Base-by-base conservation (phyloP, 495 filamentous ascomycete species). In the Podospora conica region DNA sequence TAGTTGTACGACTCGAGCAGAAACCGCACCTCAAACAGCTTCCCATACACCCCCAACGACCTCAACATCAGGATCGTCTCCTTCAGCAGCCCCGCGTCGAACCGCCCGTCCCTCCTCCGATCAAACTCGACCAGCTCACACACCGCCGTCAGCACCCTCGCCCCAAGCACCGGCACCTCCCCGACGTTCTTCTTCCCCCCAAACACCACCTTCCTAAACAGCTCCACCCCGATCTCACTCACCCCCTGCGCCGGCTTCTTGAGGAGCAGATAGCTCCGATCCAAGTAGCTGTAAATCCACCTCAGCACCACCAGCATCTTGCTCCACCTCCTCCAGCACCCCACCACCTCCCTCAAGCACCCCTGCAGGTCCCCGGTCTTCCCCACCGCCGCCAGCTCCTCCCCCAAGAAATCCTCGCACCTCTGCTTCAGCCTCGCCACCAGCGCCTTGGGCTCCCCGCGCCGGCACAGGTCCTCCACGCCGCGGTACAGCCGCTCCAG, bases 241-340 rank as follows among this genome's bases (percentile, higher is more conserved):
- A 90, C 77, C 58, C 78, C 75, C 65, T 78, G 80, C 33, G 68
- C 61, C 9, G 73, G 24, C 58, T 59, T 59, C 58, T 40, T 59
- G 2, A 33, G 53, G 24, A 97, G 79, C 22, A 98, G 84, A 73
- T 91, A 97, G 5, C 92, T 91, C 65, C 95, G 87, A 71, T 98
- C 94, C 63, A 98, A 82, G 68, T 93, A 97, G 72, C 90, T 93
- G 79, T 96, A 98, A 29, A 97, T 88, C 66, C 87, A 92, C 63
- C 91, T 84, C 60, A 98, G 82, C 21, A 85, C 58, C 84, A 91
- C 87, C 77, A 95, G 75, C 77, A 92, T 91, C 64, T 81, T 76
- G 68, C 86, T 88, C 95, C 95, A 98, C 61, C 81, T 80, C 33
- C 80, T 81, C 95, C 94, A 98, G 54, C 86, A 81, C 28, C 80